phyloP scores from a whole-genome alignment of 441 rosid genomes.

The Euphorbia schlechtendalii region DNA sequence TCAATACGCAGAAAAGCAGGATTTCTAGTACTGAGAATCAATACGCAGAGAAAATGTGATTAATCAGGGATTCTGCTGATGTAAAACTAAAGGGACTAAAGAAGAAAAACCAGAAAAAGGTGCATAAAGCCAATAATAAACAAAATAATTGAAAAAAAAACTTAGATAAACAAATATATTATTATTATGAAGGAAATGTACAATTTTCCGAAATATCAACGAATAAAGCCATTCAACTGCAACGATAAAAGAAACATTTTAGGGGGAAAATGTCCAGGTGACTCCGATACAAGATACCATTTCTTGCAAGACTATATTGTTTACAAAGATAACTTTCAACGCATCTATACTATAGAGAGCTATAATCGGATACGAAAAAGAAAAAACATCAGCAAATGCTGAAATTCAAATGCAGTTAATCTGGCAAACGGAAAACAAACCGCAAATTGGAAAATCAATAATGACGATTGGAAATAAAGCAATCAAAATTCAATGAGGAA shows the following conservation, averaged over 20 bases:
- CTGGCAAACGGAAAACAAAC: not conserved
- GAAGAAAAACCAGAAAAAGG: too few relatives aligned
- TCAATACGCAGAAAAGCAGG: not conserved
- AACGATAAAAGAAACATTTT: not conserved
- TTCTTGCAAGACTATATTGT: too few relatives aligned
- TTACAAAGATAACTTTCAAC: conserved; percentile 5
- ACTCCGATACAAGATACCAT: conserved; percentile 8
- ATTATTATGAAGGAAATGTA: not conserved
- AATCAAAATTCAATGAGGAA: not conserved
- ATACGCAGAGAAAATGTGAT: not conserved
- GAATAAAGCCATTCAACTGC: not conserved
- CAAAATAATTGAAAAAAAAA: not conserved
- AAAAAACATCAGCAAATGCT: not conserved
- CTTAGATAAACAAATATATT: not conserved
- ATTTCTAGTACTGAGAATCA: not conserved
- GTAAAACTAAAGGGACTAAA: not conserved
- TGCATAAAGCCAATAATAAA: not conserved
- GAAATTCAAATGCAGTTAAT: conserved; percentile 14
- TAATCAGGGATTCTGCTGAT: not conserved
- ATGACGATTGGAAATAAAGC: not conserved
- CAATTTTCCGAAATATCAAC: not conserved
- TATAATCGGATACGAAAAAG: conserved; percentile 8
- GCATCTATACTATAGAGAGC: conserved; percentile 13
- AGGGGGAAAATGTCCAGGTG: not conserved
- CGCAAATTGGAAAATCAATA: not conserved